Evolutionary conservation across 108 stramenopile genomes (phyloP), one percentile per base, ranked within the genome.

Genomic region (Cyclotella distinguenda): DNA sequence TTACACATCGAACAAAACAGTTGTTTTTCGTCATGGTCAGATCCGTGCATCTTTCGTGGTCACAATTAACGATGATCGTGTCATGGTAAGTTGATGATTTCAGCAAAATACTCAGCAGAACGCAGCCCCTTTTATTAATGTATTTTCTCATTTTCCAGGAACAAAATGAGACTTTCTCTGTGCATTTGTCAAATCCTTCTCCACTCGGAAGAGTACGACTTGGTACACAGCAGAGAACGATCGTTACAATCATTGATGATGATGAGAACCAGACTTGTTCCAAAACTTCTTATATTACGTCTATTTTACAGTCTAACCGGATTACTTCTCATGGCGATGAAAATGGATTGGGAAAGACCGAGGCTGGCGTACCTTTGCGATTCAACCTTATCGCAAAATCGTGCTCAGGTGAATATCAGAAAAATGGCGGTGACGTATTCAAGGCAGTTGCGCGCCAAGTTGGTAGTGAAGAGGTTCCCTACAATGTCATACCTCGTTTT

Each of bases 51-150:
- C 81, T 23, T 86, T 88, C 61, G 52, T 80, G n/a, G 58, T 88
- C 6, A 68, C 78, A 23, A 84, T 88, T 36, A 74, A 85, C 39
- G 84, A 88, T 53, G 87, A 88, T 51, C 68, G 70, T 7, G 32
- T 65, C 0, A 47, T 82, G 49, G 86, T 84, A 56, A 65, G 74
- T 40, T 58, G 27, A 60, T 32, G 4, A 2, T 4, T 34, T 34
- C 33, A 34, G 52, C 18, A 34, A 19, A 3, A 54, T 34, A n/a
- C 18, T 16, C 2, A 23, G 5, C 2, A 34, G 13, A 54, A 34
- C 35, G 5, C 30, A 3, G 7, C 15, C n/a, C 6, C 9, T 34
- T 34, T 34, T 5, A 18, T 54, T 27, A 23, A 54, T 34, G 19
- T 4, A 54, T 16, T 4, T 50, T 32, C n/a, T n/a, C n/a, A n/a